Conservation (phyloP, 805 yeast species). For the Ogataea wickerhamii region DNA sequence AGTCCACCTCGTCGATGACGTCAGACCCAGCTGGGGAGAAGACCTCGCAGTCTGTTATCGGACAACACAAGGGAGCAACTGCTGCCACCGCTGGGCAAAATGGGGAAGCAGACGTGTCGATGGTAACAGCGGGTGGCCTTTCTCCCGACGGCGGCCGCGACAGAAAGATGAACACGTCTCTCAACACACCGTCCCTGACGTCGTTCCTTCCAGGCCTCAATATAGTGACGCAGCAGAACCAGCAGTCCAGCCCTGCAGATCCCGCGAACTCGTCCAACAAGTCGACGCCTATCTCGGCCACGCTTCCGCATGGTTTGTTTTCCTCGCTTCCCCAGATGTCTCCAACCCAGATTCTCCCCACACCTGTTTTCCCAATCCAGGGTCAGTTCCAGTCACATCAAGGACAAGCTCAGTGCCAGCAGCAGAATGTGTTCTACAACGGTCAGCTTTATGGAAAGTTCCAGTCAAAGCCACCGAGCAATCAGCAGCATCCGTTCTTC, state of each 20-base stretch:
- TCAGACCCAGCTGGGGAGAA: conserved; percentile 25
- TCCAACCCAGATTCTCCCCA: conserved; percentile 30
- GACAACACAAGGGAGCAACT: not conserved
- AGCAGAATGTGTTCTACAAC: conserved; percentile 5
- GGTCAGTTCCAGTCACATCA: conserved; percentile 22
- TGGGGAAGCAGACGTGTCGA: conserved; percentile 1
- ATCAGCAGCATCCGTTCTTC: conserved; percentile 12
- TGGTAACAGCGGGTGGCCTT: not conserved
- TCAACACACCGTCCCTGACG: conserved; percentile 20
- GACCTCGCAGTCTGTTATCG: not conserved
- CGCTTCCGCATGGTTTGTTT: conserved; percentile 28
- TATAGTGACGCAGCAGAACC: conserved; percentile 18
- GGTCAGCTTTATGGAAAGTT: conserved; percentile 10
- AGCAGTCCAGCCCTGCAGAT: conserved; percentile 13
- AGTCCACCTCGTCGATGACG: conserved; percentile 44
- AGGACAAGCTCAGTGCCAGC: conserved; percentile 6
- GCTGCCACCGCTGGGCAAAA: conserved; percentile 2
- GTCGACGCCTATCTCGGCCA: conserved; percentile 29
- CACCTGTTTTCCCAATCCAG: conserved; percentile 28
- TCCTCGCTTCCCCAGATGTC: conserved; percentile 31
- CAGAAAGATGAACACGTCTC: conserved; percentile 11
- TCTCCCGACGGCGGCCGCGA: conserved; percentile 4
- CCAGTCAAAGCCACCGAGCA: conserved; percentile 12
- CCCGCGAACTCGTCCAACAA: conserved; percentile 22
- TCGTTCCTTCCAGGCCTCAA: conserved; percentile 18